These are phyloP conservation scores for Hemileccinum impolitum DNA, from an alignment of 768 basidiomycete species.

Conservation along the genomic window DNA sequence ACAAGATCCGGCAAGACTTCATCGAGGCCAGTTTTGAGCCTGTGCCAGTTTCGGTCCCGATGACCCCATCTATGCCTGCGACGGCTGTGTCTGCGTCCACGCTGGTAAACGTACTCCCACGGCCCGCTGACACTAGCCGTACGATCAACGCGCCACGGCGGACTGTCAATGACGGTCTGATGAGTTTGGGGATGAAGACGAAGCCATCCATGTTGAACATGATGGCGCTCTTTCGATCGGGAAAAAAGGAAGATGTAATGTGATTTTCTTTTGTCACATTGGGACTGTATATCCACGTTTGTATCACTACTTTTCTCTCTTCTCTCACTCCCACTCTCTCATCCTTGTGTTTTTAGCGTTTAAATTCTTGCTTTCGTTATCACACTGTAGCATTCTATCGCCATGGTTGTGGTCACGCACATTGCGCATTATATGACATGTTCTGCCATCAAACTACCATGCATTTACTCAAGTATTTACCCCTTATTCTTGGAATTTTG, in stretches of 20 bases:
- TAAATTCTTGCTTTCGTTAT: neutral
- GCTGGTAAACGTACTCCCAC: neutral
- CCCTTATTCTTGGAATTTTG: no score
- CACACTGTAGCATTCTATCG: neutral
- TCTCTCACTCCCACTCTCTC: no score
- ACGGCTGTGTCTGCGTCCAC: neutral
- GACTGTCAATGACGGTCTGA: conserved; percentile 6
- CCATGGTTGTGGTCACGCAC: no score
- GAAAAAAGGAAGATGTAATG: conserved; percentile 16
- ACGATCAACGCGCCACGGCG: conserved; percentile 7
- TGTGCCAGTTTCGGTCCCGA: neutral
- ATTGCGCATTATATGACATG: no score
- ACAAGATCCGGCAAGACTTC: conserved; percentile 38
- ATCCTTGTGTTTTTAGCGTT: neutral
- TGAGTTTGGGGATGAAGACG: conserved; percentile 17
- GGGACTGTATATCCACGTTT: neutral
- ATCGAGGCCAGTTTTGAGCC: conserved; percentile 45
- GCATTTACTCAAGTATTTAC: no score
- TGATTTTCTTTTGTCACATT: neutral
- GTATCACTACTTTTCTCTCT: neutral
- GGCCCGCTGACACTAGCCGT: neutral
- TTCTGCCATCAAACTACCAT: no score
- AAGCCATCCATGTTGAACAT: conserved; percentile 25
- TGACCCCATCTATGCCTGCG: conserved; percentile 1
- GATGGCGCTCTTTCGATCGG: conserved; percentile 32